Base-by-base conservation (phyloP, 2,329 filamentous ascomycete genomes). In the Exophiala lecanii-corni region DNA sequence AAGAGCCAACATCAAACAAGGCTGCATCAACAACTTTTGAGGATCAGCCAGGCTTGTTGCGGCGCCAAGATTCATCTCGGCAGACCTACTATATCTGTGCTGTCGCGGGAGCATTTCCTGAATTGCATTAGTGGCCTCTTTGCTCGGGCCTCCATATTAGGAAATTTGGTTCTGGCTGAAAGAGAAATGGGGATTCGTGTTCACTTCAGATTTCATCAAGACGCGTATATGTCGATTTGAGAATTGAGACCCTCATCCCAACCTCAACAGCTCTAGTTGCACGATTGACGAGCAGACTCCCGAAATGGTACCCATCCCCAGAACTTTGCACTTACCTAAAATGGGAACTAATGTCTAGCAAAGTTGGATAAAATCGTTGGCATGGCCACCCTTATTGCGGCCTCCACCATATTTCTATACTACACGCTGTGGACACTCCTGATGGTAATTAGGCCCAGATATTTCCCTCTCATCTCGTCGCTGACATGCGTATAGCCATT, bases 351-450 rank as follows among this genome's bases (percentile, higher is more conserved):
- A 26, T 12, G 12, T 7, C 23, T 30, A 25, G 23, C 47, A 34
- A 66, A 98, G 92, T 85, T 96, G 71, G 92, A 94, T 78, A 89
- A 87, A 80, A 78, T 85, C 56, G 76, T 84, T 56, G 83, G 83
- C 69, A 75, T 84, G 68, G 79, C 76, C 67, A 86, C 86, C 83
- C 81, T 87, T 65, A 72, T 85, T 67, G 74, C 76, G 72, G 82
- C 83, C 59, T 81, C 82, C 54, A 74, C 76, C 59, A 78, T 86
- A 64, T 87, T 86, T 66, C 73, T 84, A 59, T 98, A 98, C 79
- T 98, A 98, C 74, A 92, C 88, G 53, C 79, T 95, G 68, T 98
- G 92, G 92, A 95, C 92, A 19, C 77, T 98, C 54, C 77, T 97
- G 55, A 97, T 98, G 86, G 92, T 96, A 79, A 46, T 70, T 59